Evolutionary conservation across 1,284 basidiomycete genomes (phyloP).

Genomic region (Ustilago loliicola): DNA sequence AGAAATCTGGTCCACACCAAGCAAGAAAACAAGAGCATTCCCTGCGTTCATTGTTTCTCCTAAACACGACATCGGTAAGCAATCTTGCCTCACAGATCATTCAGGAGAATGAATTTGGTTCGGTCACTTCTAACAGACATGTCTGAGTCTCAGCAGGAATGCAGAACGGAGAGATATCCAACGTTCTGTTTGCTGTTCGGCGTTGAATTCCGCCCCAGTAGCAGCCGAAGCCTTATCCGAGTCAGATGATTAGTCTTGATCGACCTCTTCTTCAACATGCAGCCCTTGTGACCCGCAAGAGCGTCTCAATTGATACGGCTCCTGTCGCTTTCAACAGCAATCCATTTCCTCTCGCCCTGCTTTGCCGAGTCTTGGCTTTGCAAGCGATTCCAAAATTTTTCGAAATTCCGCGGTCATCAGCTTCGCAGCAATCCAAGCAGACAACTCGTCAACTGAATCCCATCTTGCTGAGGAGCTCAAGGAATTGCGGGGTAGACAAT

Average conservation of each 20-base stretch:
- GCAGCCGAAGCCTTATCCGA: conserved; percentile 27
- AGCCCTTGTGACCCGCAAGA: not conserved
- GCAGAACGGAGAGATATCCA: not conserved
- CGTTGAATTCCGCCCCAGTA: conserved; percentile 2
- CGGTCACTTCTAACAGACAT: too few relatives aligned
- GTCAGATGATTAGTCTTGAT: conserved; percentile 29
- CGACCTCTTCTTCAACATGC: not conserved
- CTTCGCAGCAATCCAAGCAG: too few relatives aligned
- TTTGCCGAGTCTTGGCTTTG: not conserved
- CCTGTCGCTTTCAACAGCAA: conserved; percentile 16
- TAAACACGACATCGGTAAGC: not conserved
- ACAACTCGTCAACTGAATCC: too few relatives aligned
- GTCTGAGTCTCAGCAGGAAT: not conserved
- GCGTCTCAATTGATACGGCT: conserved; percentile 2
- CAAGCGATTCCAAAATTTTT: not conserved
- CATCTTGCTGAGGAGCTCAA: not conserved
- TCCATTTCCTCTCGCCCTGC: not conserved
- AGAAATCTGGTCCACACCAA: not conserved
- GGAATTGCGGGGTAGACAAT: conserved; percentile 8
- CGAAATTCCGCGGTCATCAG: conserved; percentile 3
- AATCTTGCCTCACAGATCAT: not conserved
- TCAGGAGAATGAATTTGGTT: not conserved
- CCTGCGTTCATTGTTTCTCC: not conserved
- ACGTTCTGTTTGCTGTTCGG: not conserved
- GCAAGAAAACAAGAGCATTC: too few relatives aligned